Conservation (phyloP, 2,329 filamentous ascomycete genomes). For the Chaetomium strumarium region DNA sequence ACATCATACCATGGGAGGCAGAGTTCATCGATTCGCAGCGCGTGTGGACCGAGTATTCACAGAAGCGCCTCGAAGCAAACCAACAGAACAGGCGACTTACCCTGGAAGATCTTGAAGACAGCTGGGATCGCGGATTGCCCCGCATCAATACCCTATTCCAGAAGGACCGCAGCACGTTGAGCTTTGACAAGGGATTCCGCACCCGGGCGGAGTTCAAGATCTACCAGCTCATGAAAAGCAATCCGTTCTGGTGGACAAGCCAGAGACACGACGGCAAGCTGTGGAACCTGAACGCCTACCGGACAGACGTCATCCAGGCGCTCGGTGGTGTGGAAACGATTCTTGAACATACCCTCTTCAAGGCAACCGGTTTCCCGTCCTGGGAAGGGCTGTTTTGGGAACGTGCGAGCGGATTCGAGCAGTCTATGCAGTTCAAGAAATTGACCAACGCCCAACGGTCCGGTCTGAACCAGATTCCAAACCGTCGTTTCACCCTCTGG, state of each 20-base stretch:
- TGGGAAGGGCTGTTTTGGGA: constrained; percentile 98
- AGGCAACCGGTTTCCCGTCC: constrained; percentile 90
- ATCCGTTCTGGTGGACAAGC: constrained; percentile 99
- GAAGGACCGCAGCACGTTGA: constrained; percentile 92
- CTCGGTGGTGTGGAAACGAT: constrained; percentile 97
- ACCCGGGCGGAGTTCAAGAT: constrained; percentile 95
- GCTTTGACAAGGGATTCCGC: constrained; percentile 98
- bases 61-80: constrained; percentile 94
- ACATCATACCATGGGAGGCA: constrained; percentile 98
- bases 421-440: constrained; percentile 94
- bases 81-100: constrained; percentile 94
- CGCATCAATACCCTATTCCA: constrained; percentile 99
- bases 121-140: constrained; percentile 94
- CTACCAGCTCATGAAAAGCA: constrained; percentile 98
- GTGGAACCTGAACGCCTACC: constrained; percentile 94
- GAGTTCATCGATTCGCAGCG: constrained; percentile 99
- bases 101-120: constrained; percentile 93
- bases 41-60: constrained; percentile 98
- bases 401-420: constrained; percentile 41
- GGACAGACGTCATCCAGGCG: constrained; percentile 95
- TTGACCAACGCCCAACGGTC: constrained; percentile 94
- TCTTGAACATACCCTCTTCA: constrained; percentile 92
- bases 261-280: constrained; percentile 95
- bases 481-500: constrained; percentile 97
- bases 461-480: constrained; percentile 96